These are phyloP conservation scores for Candida dajiaensis DNA, from an alignment of 805 yeast genomes.

Conservation along the genomic window DNA sequence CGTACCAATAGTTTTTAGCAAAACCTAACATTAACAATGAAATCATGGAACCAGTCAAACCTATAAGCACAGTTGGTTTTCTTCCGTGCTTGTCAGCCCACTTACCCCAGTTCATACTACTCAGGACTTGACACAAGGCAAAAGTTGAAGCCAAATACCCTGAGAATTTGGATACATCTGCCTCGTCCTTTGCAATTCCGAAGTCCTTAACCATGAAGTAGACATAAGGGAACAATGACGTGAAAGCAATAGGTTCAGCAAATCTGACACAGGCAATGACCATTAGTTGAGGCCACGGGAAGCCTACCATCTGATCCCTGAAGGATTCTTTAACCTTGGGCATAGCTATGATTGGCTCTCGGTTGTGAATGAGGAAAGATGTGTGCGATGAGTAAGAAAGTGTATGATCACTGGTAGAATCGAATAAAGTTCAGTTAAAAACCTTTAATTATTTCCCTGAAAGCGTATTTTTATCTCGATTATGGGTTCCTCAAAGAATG, in stretches of 20 bases:
- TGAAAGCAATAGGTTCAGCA: slow-evolving; percentile 59
- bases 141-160: slow-evolving; percentile 60
- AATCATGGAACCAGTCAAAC: slow-evolving; percentile 46
- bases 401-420: no score
- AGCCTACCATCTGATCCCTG: slow-evolving; percentile 46
- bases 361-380: neutral
- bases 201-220: slow-evolving; percentile 60
- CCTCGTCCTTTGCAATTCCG: slow-evolving; percentile 41
- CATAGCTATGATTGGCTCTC: neutral
- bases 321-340: slow-evolving; percentile 26
- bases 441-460: no score
- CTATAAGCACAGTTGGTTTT: slow-evolving; percentile 45
- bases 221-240: slow-evolving; percentile 58
- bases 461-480: no score
- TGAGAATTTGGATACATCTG: slow-evolving; percentile 52
- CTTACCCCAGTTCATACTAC: slow-evolving; percentile 56
- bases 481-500: no score
- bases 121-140: slow-evolving; percentile 53
- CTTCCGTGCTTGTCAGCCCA: slow-evolving; percentile 51
- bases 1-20: slow-evolving; percentile 43
- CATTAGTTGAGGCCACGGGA: slow-evolving; percentile 46
- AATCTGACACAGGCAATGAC: slow-evolving; percentile 42
- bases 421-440: no score
- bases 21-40: slow-evolving; percentile 49
- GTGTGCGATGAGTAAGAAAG: no score